Percentiles rank a stretch among this genome's conserved stretches.
phyloP scores from a whole-genome alignment of 495 filamentous ascomycete genomes.

The Talaromyces thailandensis region DNA sequence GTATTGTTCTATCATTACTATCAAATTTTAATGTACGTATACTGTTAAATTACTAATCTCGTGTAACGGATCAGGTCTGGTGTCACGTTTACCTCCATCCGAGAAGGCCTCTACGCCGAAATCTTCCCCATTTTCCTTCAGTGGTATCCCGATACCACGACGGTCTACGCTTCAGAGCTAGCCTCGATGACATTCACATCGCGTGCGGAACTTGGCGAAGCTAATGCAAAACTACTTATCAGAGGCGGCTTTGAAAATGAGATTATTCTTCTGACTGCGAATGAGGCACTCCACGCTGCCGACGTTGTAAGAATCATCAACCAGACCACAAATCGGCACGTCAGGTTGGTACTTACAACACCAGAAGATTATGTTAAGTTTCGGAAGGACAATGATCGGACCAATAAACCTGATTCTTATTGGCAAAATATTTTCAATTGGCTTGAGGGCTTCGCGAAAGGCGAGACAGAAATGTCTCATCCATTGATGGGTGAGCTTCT shows the following conservation, averaged over 20 bases:
- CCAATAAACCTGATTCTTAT: constrained; percentile 33
- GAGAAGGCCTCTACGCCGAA: constrained; percentile 40
- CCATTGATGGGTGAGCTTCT: constrained; percentile 29
- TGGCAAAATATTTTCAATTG: constrained; percentile 26
- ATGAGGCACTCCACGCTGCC: constrained; percentile 23
- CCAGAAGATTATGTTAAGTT: constrained; percentile 29
- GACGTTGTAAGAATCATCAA: constrained; percentile 35
- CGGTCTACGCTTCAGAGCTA: constrained; percentile 27
- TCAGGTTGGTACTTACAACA: constrained; percentile 29
- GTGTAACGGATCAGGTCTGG: constrained; percentile 23
- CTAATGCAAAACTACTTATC: constrained; percentile 37
- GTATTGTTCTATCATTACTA: constrained; percentile 1
- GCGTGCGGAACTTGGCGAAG: constrained; percentile 40
- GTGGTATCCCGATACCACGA: constrained; percentile 35
- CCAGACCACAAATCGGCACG: constrained; percentile 30
- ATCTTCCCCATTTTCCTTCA: constrained; percentile 42
- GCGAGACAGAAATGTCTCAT: constrained; percentile 30
- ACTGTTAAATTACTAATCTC: too few species aligned
- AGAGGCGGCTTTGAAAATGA: constrained; percentile 30
- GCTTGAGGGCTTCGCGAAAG: constrained; percentile 29
- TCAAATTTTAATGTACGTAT: not conserved
- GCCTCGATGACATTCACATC: constrained; percentile 34
- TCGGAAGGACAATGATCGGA: constrained; percentile 22
- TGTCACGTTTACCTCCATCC: constrained; percentile 38
- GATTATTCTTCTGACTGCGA: constrained; percentile 36